A percentile compares a stretch with the other conserved stretches of the same genome.
phyloP scores from a whole-genome alignment of 441 rosid species.

The Syzygium syzygioides region DNA sequence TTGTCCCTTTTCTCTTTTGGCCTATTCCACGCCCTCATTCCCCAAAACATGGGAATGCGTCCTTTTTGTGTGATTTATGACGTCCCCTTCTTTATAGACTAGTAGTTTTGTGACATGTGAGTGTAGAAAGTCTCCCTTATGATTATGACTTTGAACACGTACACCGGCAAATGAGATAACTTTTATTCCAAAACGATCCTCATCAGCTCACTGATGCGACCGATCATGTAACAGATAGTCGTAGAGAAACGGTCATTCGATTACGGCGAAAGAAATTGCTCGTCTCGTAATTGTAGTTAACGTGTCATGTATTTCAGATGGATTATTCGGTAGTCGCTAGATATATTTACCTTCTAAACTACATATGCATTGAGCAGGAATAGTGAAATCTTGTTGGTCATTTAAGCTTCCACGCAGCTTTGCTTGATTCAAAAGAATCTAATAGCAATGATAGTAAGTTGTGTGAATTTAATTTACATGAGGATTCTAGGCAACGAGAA shows the following conservation, averaged over 20 bases:
- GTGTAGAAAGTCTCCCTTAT: background rate
- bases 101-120: background rate
- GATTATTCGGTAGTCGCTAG: background rate
- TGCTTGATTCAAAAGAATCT: background rate
- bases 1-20: background rate
- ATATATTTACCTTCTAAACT: background rate
- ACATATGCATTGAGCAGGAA: background rate
- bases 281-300: background rate
- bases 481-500: background rate
- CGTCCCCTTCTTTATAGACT: background rate
- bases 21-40: background rate
- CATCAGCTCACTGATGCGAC: background rate
- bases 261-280: background rate
- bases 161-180: background rate
- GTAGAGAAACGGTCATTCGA: background rate
- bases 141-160: background rate
- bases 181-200: background rate
- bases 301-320: background rate
- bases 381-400: background rate
- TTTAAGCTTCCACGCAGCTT: background rate
- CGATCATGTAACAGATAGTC: background rate
- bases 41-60: background rate
- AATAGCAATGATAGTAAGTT: background rate
- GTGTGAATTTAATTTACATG: background rate
- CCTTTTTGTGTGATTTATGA: background rate